A percentile compares a stretch with the other conserved stretches of the same genome.
Evolutionary conservation across 78 protist genomes (phyloP).

Genomic region (Creolimax fragrantissima): DNA sequence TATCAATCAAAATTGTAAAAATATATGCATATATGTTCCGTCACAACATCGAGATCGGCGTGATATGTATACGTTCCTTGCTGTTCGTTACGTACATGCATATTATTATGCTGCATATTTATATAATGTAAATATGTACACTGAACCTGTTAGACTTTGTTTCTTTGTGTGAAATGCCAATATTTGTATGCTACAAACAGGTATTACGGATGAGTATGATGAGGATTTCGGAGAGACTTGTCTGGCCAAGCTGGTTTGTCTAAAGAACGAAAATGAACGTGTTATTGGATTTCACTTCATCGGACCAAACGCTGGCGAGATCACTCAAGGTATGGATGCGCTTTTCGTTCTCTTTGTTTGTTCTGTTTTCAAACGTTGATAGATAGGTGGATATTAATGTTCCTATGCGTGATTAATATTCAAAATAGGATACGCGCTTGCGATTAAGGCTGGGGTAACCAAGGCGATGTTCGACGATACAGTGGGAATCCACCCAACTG

Average conservation of each 20-base stretch:
- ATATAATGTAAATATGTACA: too few species aligned
- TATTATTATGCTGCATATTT: too few species aligned
- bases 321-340: conserved; percentile 79
- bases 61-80: too few species aligned
- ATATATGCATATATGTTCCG: neutral
- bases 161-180: too few species aligned
- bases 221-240: neutral
- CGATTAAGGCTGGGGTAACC: conserved; percentile 49
- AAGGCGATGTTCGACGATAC: conserved; percentile 60
- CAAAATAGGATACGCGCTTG: conserved; percentile 1
- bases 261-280: conserved; percentile 30
- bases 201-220: neutral
- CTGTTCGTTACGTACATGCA: too few species aligned
- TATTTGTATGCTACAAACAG: neutral
- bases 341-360: too few species aligned
- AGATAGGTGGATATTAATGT: too few species aligned
- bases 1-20: neutral
- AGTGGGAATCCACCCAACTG: conserved; percentile 94
- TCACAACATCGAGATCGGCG: too few species aligned
- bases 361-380: too few species aligned
- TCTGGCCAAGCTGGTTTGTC: conserved; percentile 54
- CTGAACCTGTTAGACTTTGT: too few species aligned
- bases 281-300: conserved; percentile 76
- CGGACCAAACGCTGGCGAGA: conserved; percentile 87
- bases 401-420: neutral